Evolutionary conservation across 192 early-diverging fungal species (phyloP), one percentile per base, ranked within the genome.

Genomic region (Coemansia brasiliensis): DNA sequence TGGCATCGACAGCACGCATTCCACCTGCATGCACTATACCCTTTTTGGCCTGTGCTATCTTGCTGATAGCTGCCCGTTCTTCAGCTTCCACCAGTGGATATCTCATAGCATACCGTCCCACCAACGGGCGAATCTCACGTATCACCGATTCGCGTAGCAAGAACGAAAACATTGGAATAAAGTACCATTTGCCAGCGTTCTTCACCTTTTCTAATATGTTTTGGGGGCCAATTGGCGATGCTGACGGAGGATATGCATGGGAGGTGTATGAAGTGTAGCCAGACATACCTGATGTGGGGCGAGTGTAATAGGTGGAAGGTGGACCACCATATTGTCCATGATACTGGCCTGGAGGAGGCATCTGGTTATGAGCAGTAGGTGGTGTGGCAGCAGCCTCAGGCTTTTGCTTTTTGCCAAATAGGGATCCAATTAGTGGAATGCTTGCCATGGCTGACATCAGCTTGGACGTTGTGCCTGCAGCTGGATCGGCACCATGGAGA

Each of bases 31-130:
- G 55, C 29, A 67, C 74, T 0, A 57, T 44, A 49, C 51, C 55
- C 59, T 51, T 49, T 24, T 39, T 49, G 20, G 24, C 54, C 13
- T 52, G 55, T 0, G 59, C 59, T 0, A 63, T 49, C 27, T 16
- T 45, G 10, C 59, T 26, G 3, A 56, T 32, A 0, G 65, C 65
- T 0, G 69, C 69, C 0, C 43, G 26, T 46, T 75, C 72, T 11
- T 70, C 65, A 2, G 65, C 57, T 27, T 79, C 75, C 3, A 79
- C 62, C 42, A 79, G 39, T 25, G 75, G 75, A 39, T 79, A 79
- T 26, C 43, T 57, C 17, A 70, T 38, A 6, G 75, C 75, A 21
- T 79, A 79, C 3, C 75, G 62, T 0, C 75, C 75, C 0, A 72
- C 54, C 17, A 79, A 52, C 10, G 75, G 69, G 32, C 10, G 27